Evolutionary conservation across 2,329 filamentous ascomycete species (phyloP), one percentile per base, ranked within the genome.

Genomic region (Metarhizium guizhouense): DNA sequence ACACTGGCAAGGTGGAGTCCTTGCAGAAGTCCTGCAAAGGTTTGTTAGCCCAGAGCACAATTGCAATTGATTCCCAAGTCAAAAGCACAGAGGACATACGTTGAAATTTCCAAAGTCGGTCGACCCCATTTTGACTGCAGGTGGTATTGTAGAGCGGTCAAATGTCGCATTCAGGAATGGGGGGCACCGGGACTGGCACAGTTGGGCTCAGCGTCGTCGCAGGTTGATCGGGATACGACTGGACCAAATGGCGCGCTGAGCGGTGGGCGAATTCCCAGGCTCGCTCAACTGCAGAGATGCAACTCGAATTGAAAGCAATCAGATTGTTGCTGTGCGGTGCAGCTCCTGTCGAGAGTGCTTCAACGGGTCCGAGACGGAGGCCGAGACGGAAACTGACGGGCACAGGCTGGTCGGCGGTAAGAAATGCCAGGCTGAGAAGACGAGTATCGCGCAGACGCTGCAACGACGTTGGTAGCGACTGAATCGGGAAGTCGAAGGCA

Each of bases 1-100:
- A 94, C 65, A 93, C 78, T 54, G 89, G 88, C 65, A 93, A 77
- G 56, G 88, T 92, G 64, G 88, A 88, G 74, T 92, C 88, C 69
- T 82, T 86, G 79, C 89, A 94, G 70, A 94, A 92, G 68, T 87
- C 76, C 88, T 93, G 66, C 67, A 57, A 51, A 58, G 62, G 62
- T 58, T 56, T 54, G 57, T 67, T 61, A 67, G 64, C 60, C 25
- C 58, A 56, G 61, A 56, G 58, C 40, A 48, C 11, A 25, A 40
- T 34, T n/a, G 47, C 36, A 6, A 38, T 32, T 45, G 42, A 6
- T 18, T 25, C 25, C 43, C 25, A 14, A 18, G 30, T 10, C 7
- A 48, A 2, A 7, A 18, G 45, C 14, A 16, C 10, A 14, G 30
- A n/a, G 49, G 32, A 43, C 68, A 54, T 74, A 84, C 81, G 65